phyloP scores from a whole-genome alignment of 2,329 filamentous ascomycete species.

The Ilyonectria sp. region DNA sequence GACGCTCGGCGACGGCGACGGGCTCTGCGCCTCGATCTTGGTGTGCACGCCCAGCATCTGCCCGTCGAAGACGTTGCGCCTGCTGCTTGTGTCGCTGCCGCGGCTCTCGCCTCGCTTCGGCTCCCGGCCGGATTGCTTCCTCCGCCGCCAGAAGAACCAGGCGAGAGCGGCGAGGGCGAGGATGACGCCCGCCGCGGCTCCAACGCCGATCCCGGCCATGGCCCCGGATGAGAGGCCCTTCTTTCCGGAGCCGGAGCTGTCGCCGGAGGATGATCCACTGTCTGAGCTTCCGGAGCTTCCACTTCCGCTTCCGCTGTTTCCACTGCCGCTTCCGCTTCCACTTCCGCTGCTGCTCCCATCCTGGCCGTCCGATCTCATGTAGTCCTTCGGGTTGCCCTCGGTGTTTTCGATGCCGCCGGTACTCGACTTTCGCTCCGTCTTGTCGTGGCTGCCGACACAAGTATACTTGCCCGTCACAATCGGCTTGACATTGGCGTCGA shows the following conservation, averaged over 20 bases:
- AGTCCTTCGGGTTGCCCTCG: slow-evolving; percentile 45
- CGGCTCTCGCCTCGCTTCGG: slow-evolving; percentile 38
- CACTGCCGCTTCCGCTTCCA: slow-evolving; percentile 4
- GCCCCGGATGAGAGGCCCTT: slow-evolving; percentile 44
- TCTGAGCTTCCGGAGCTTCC: slow-evolving; percentile 19
- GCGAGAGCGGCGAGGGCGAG: slow-evolving; percentile 23
- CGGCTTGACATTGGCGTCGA: slow-evolving; percentile 46
- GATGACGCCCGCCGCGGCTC: slow-evolving; percentile 29
- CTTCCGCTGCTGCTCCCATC: slow-evolving; percentile 12
- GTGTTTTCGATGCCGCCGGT: slow-evolving; percentile 49
- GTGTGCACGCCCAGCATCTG: slow-evolving; percentile 45
- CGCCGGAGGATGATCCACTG: slow-evolving; percentile 5
- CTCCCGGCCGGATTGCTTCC: slow-evolving; percentile 13
- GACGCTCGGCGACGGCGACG: slow-evolving; percentile 38
- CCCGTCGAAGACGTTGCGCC: slow-evolving; percentile 35
- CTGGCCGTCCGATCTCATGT: slow-evolving; percentile 36
- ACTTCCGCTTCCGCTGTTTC: neutral
- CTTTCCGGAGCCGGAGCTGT: slow-evolving; percentile 21
- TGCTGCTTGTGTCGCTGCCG: slow-evolving; percentile 33
- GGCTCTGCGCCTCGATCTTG: slow-evolving; percentile 46
- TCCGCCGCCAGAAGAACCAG: slow-evolving; percentile 43
- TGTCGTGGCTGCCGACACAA: slow-evolving; percentile 45
- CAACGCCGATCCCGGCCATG: slow-evolving; percentile 44
- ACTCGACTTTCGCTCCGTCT: slow-evolving; percentile 45
- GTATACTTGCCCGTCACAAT: slow-evolving; percentile 46